Evolutionary conservation across 2,329 filamentous ascomycete species (phyloP).

Genomic region (Aspergillus chevalieri): DNA sequence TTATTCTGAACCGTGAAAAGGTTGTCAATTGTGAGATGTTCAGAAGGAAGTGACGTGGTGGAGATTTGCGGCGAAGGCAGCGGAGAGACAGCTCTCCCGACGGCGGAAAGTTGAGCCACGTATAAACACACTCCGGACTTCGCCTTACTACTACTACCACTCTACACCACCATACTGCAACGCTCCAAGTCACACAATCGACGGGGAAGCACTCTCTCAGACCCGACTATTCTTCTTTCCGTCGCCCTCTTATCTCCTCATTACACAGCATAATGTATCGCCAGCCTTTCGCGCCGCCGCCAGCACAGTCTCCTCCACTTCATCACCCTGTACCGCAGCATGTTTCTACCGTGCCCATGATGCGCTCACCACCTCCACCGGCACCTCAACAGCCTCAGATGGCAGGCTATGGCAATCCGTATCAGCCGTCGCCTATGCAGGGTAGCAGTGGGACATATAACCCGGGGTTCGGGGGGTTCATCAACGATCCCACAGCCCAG

Average conservation of each 20-base stretch:
- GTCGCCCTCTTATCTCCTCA: conserved; percentile 7
- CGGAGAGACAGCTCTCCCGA: neutral
- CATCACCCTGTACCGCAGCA: conserved; percentile 98
- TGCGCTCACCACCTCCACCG: conserved; percentile 82
- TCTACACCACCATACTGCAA: neutral
- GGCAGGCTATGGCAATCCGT: conserved; percentile 46
- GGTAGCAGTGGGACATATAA: conserved; percentile 36
- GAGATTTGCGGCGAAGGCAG: neutral
- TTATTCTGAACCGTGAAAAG: conserved; percentile 4
- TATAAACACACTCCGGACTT: neutral
- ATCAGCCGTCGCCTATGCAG: conserved; percentile 40
- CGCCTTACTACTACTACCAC: neutral
- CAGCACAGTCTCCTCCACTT: conserved; percentile 76
- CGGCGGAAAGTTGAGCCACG: conserved; percentile 1
- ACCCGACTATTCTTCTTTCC: conserved; percentile 7
- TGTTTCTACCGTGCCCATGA: conserved; percentile 93
- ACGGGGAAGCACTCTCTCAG: conserved; percentile 26
- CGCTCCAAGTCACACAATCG: conserved; percentile 19
- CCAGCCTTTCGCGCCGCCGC: conserved; percentile 68
- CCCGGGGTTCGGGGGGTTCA: conserved; percentile 79
- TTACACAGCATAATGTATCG: conserved; percentile 64
- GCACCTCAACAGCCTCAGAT: conserved; percentile 64
- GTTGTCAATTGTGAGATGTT: neutral
- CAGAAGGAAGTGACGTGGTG: neutral
- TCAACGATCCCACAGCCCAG: conserved; percentile 91